Evolutionary conservation across 2,329 filamentous ascomycete genomes (phyloP), one percentile per base, ranked within the genome.

Genomic region (Talaromyces sp.): DNA sequence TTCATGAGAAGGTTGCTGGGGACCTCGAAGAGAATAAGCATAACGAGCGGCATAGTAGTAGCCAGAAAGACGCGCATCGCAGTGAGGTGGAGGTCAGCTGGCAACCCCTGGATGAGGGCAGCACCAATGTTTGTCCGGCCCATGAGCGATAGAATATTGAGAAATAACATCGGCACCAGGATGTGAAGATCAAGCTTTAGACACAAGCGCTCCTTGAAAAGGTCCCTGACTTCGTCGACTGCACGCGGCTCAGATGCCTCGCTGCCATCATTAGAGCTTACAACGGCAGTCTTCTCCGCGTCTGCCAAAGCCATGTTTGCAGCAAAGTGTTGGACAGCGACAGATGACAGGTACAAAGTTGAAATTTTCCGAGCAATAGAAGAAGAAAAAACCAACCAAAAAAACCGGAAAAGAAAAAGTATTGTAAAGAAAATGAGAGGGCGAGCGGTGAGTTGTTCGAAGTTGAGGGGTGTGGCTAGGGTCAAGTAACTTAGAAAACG

Each of bases 181-280:
- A 61, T n/a, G 22, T 61, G 37, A 3, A 61, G 11, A 9, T 61
- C 59, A 3, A 61, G 45, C 33, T 61, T 61, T 2, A 61, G 22
- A 27, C 59, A 61, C 59, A 52, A 31, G 2, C 59, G 59, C 45
- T 61, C 45, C 22, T 52, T 61, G 59, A 61, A 61, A n/a, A 61
- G 19, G 19, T 19, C 59, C 16, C 43, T 61, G 33, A 45, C 59
- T 39, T 61, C 59, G 14, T 50, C 59, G 9, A 31, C 57, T 22
- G 58, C 27, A n/a, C 22, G 43, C 59, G 22, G 43, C 22, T 39
- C 59, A 37, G 59, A 50, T 35, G 19, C 27, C 31, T 41, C 48
- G 33, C 59, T 61, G 59, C 59, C 59, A 41, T 61, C 59, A 48
- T 61, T 61, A 3, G 59, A 61, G 8, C 9, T 31, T 33, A 61